Conservation (phyloP, 441 rosid species). For the Theobroma grandiflorum region DNA sequence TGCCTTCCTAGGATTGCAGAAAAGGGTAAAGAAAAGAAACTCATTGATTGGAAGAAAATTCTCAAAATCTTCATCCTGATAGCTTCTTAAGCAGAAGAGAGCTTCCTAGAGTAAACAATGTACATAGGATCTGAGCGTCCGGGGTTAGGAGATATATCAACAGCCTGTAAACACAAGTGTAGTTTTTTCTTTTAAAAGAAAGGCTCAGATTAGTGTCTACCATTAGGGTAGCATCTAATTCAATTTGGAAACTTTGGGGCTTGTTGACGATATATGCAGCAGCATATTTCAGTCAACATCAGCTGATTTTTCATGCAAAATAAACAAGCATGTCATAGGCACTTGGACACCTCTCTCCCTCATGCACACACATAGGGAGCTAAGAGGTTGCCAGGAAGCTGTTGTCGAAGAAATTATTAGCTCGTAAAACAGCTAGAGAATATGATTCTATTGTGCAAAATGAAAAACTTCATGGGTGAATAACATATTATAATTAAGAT, state of each 20-base stretch:
- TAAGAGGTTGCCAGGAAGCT: neutral
- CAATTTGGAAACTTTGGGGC: neutral
- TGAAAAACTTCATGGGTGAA: neutral
- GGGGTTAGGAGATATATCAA: conserved; percentile 90
- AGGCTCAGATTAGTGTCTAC: neutral
- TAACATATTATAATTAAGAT: neutral
- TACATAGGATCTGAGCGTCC: conserved; percentile 90
- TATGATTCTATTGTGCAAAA: too few species aligned
- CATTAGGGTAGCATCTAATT: neutral
- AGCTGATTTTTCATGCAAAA: neutral
- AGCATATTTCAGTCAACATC: neutral
- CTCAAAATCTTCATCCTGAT: conserved; percentile 18
- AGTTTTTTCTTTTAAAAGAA: neutral
- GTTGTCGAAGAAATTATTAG: neutral
- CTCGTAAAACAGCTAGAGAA: too few species aligned
- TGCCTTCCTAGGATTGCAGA: neutral
- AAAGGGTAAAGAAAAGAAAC: neutral
- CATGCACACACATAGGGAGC: neutral
- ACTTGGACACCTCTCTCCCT: neutral
- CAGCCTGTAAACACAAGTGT: conserved; percentile 61
- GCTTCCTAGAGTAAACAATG: conserved; percentile 80
- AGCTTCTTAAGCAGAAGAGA: conserved; percentile 47
- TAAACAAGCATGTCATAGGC: neutral
- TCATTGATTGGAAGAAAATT: conserved; percentile 6
- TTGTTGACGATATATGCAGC: neutral